Percentiles rank a stretch among this genome's conserved stretches.
These are phyloP conservation scores for Pezicula neosporulosa DNA, from an alignment of 2,329 filamentous ascomycete species.

Conservation along the genomic window DNA sequence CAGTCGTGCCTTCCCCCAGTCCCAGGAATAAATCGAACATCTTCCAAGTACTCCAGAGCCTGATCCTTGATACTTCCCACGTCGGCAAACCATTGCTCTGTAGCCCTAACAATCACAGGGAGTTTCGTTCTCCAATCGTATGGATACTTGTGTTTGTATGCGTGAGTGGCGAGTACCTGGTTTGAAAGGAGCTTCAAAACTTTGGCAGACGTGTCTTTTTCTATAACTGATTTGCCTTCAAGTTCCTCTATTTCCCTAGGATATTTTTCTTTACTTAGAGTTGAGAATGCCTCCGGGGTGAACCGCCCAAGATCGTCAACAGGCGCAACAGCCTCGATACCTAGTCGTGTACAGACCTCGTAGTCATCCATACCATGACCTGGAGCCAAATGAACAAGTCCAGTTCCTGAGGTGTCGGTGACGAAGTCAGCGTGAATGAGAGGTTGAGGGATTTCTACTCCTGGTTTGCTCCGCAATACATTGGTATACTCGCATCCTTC, in stretches of 20 bases:
- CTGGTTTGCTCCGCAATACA: slow-evolving; percentile 57
- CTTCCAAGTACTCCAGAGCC: slow-evolving; percentile 65
- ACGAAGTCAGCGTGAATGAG: slow-evolving; percentile 88
- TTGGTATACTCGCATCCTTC: slow-evolving; percentile 66
- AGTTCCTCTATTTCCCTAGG: slow-evolving; percentile 65
- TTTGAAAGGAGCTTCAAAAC: slow-evolving; percentile 67
- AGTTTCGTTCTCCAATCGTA: slow-evolving; percentile 97
- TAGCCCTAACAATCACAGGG: slow-evolving; percentile 86
- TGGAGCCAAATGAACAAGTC: slow-evolving; percentile 90
- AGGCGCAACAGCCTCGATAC: slow-evolving; percentile 74
- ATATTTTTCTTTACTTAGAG: slow-evolving; percentile 33
- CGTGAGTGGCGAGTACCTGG: slow-evolving; percentile 65
- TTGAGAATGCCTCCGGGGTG: slow-evolving; percentile 60
- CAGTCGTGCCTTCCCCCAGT: slow-evolving; percentile 69
- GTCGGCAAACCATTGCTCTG: slow-evolving; percentile 97
- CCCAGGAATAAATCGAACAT: slow-evolving; percentile 76
- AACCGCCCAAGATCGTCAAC: slow-evolving; percentile 80
- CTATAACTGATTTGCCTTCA: slow-evolving; percentile 68
- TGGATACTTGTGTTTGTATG: slow-evolving; percentile 87
- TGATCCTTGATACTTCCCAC: slow-evolving; percentile 76
- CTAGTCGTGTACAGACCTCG: slow-evolving; percentile 67
- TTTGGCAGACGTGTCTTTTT: slow-evolving; percentile 58
- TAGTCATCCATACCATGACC: slow-evolving; percentile 98
- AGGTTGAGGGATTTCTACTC: slow-evolving; percentile 49
- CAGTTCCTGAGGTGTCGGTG: slow-evolving; percentile 83